Conservation (phyloP, 2,329 filamentous ascomycete genomes). For the Fusarium globosum region DNA sequence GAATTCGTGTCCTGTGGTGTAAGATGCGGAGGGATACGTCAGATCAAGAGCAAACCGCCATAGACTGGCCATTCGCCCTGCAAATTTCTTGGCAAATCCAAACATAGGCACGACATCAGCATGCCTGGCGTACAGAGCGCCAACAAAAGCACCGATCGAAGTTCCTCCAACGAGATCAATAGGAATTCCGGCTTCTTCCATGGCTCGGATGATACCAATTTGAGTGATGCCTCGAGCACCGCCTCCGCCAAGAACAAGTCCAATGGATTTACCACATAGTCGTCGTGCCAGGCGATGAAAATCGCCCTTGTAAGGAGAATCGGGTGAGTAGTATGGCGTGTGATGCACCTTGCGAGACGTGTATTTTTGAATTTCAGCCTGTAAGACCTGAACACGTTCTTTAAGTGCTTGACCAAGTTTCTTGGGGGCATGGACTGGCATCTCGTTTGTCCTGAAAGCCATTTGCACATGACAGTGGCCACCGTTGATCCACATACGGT, state of each 20-base stretch:
- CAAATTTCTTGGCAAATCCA: conserved; percentile 95
- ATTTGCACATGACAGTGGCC: conserved; percentile 98
- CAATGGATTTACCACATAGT: conserved; percentile 93
- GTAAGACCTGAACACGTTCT: conserved; percentile 90
- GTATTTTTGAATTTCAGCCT: conserved; percentile 98
- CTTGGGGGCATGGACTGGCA: conserved; percentile 80
- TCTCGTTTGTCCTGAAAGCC: conserved; percentile 80
- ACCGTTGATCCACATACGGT: conserved; percentile 97
- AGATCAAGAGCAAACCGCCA: conserved; percentile 98
- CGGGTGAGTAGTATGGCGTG: conserved; percentile 87
- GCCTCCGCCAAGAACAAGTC: conserved; percentile 91
- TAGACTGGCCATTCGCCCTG: conserved; percentile 98
- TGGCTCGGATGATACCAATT: conserved; percentile 90
- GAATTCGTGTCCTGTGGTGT: conserved; percentile 98
- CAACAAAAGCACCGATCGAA: conserved; percentile 95
- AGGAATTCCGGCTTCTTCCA: conserved; percentile 96
- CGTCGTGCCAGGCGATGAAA: conserved; percentile 92
- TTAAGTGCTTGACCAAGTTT: conserved; percentile 88
- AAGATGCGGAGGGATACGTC: conserved; percentile 95
- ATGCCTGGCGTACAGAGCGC: conserved; percentile 93
- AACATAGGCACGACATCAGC: conserved; percentile 98
- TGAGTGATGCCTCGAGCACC: conserved; percentile 93
- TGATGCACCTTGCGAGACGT: conserved; percentile 93
- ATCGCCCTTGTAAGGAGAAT: conserved; percentile 94
- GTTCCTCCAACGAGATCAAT: conserved; percentile 96